Percentiles rank a stretch among this genome's conserved stretches.
Evolutionary conservation across 2,329 filamentous ascomycete species (phyloP).

Genomic region (Leptographium radiaticola): DNA sequence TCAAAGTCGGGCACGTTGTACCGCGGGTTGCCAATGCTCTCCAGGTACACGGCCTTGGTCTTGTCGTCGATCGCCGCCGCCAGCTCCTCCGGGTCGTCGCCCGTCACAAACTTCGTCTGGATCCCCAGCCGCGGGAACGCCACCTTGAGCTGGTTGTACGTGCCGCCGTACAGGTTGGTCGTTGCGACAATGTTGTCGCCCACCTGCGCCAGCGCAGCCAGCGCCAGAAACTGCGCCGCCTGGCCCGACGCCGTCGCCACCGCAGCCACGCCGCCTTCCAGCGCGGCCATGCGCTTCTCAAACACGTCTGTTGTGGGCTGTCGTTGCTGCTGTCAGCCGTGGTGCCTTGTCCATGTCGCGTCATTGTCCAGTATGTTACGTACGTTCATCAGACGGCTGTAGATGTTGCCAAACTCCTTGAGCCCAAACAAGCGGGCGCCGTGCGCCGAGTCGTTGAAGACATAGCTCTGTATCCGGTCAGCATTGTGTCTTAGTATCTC

Average conservation of each 20-base stretch:
- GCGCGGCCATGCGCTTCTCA: constrained; percentile 88
- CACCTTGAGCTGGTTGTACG: constrained; percentile 96
- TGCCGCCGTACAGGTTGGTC: constrained; percentile 83
- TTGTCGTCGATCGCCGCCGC: constrained; percentile 75
- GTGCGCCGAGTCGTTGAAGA: constrained; percentile 93
- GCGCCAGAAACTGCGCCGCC: constrained; percentile 82
- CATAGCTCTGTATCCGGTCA: constrained; percentile 49
- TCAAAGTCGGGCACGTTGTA: constrained; percentile 91
- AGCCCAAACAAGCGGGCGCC: constrained; percentile 90
- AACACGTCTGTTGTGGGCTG: constrained; percentile 90
- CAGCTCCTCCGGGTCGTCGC: constrained; percentile 69
- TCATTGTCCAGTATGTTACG: constrained; percentile 15
- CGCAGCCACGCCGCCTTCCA: constrained; percentile 83
- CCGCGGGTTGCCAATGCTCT: constrained; percentile 85
- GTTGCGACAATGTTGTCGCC: constrained; percentile 93
- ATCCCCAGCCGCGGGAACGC: constrained; percentile 79
- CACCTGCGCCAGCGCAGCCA: constrained; percentile 68
- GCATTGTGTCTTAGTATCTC: background rate
- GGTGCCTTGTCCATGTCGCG: background rate
- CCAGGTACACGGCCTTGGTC: constrained; percentile 84
- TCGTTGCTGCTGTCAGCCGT: background rate
- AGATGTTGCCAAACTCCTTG: constrained; percentile 96
- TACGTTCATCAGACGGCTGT: constrained; percentile 92
- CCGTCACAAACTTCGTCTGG: constrained; percentile 72
- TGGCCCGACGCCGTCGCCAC: constrained; percentile 79